Evolutionary conservation across 768 basidiomycete species (phyloP), one percentile per base, ranked within the genome.

Genomic region (Zangia roseola): DNA sequence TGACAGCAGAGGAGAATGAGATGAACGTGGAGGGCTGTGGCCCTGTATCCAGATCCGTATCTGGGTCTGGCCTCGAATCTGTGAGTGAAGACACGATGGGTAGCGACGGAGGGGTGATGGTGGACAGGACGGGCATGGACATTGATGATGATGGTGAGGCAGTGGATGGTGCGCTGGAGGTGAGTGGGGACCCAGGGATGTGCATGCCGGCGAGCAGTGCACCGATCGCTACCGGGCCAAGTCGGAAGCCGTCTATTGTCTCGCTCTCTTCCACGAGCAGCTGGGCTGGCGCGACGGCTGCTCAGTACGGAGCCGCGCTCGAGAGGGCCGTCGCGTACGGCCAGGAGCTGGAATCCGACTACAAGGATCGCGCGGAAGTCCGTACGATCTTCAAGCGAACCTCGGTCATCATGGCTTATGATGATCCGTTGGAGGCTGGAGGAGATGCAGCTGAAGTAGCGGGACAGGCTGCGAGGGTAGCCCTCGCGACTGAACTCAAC

Each of bases 321-420:
- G 81, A 81, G 54, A 71, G 68, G 21, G 87, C 89, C 1, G 78
- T 93, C 49, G 62, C 69, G n/a, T 91, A 90, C 55, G 91, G 91
- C 0, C 86, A 88, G 58, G 65, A 72, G 6, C 69, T 93, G 53
- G 79, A 84, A 50, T 74, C 79, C 21, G 83, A 88, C 51, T 90
- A 87, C 68, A 81, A 81, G 61, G 63, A 70, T 26, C 78, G 90
- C 20, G 71, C 81, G 1, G 82, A 83, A 56, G 79, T 92, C 26
- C 79, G 81, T 46, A 72, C 76, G 13, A 72, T 88, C 40, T 82
- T 90, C 64, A 83, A 82, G 60, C 79, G 82, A 46, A 87, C 91
- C 9, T 87, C 90, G 53, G 81, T 84, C 23, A 82, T 93, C 47
- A 79, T 93, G 50, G 88, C 90, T 31, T 93, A 83, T 63, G 80